Conservation (phyloP, 2,329 filamentous ascomycete genomes). For the Pseudogymnoascus sp. region DNA sequence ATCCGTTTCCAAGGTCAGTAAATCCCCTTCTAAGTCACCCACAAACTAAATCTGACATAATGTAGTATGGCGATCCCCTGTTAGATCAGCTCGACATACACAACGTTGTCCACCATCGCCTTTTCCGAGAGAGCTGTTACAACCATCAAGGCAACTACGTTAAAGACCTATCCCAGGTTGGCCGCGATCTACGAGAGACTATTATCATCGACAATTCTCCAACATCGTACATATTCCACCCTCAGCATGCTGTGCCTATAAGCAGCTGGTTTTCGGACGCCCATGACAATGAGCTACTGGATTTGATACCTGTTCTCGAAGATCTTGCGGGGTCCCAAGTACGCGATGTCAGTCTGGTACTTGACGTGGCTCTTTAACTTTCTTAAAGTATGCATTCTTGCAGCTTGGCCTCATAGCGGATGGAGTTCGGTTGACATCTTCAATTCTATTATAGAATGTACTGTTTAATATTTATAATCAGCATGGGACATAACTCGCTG, state of each 20-base stretch:
- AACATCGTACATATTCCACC: slow-evolving; percentile 98
- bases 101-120: slow-evolving; percentile 85
- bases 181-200: slow-evolving; percentile 88
- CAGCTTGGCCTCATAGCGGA: slow-evolving; percentile 30
- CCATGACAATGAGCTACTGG: slow-evolving; percentile 95
- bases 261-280: slow-evolving; percentile 99
- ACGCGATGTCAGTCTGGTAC: slow-evolving; percentile 90
- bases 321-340: slow-evolving; percentile 85
- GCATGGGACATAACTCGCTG: slow-evolving; percentile 16
- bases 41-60: slow-evolving; percentile 8
- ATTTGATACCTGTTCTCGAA: slow-evolving; percentile 95
- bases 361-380: slow-evolving; percentile 71
- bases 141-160: slow-evolving; percentile 99
- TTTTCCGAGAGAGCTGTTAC: slow-evolving; percentile 98
- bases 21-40: background rate
- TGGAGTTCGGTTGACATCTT: slow-evolving; percentile 32
- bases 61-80: slow-evolving; percentile 86
- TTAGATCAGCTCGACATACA: slow-evolving; percentile 97
- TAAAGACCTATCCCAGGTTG: slow-evolving; percentile 96
- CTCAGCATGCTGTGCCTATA: slow-evolving; percentile 96
- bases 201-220: slow-evolving; percentile 99
- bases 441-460: slow-evolving; percentile 32
- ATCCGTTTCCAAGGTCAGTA: slow-evolving; percentile 83
- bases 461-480: slow-evolving; percentile 32
- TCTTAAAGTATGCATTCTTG: slow-evolving; percentile 24